Percentiles rank a stretch among this genome's conserved stretches.
Evolutionary conservation across 768 basidiomycete species (phyloP).

Genomic region (Pleurotus citrinopileatus): DNA sequence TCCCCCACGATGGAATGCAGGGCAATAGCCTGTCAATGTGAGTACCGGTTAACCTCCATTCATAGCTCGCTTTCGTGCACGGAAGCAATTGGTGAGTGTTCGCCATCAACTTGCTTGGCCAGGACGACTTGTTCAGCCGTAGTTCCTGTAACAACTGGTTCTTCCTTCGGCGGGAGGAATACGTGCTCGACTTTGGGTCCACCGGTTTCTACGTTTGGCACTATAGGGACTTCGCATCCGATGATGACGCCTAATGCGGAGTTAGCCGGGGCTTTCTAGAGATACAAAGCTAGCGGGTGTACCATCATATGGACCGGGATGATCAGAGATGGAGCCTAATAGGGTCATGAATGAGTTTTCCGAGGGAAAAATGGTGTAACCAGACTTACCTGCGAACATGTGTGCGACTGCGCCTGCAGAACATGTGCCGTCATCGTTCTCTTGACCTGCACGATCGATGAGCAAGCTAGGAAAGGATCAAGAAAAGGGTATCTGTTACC

Average conservation of each 20-base stretch:
- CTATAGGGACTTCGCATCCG: background rate
- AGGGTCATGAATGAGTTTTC: background rate
- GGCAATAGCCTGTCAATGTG: too few relatives aligned
- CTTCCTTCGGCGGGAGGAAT: background rate
- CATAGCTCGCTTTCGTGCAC: too few relatives aligned
- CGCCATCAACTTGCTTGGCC: too few relatives aligned
- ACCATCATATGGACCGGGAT: slow-evolving; percentile 24
- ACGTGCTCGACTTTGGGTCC: background rate
- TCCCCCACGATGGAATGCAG: too few relatives aligned
- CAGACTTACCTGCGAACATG: slow-evolving; percentile 7
- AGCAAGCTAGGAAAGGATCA: background rate
- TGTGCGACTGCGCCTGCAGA: slow-evolving; percentile 20
- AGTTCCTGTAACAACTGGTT: background rate
- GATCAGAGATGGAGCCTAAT: slow-evolving; percentile 16
- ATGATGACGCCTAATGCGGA: background rate
- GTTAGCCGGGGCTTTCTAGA: background rate
- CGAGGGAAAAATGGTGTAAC: background rate
- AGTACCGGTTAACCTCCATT: too few relatives aligned
- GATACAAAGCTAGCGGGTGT: slow-evolving; percentile 11
- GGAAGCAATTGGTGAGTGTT: too few relatives aligned
- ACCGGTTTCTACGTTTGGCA: too few relatives aligned
- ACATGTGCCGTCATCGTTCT: slow-evolving; percentile 17
- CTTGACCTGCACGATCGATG: slow-evolving; percentile 15
- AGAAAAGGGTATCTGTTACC: slow-evolving; percentile 9
- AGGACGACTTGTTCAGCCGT: too few relatives aligned